phyloP scores from a whole-genome alignment of 1,139 yeast genomes.

The Pichia sp. region DNA sequence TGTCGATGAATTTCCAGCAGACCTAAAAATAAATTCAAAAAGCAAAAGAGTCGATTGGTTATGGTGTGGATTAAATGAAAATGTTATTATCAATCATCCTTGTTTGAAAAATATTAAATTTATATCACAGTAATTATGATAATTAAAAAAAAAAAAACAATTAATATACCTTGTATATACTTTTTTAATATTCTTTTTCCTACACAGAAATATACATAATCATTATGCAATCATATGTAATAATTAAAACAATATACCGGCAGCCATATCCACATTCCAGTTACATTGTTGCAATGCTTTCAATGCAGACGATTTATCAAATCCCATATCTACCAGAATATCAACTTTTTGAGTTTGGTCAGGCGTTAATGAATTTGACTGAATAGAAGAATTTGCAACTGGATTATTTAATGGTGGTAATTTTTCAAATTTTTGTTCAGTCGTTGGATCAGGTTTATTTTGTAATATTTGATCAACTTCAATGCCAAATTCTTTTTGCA shows the following conservation, averaged over 20 bases:
- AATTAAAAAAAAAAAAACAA: neutral
- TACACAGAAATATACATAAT: too few species aligned
- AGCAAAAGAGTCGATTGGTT: slow-evolving; percentile 57
- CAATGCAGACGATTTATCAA: slow-evolving; percentile 55
- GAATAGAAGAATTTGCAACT: neutral
- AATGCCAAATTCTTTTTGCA: slow-evolving; percentile 11
- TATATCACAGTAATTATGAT: neutral
- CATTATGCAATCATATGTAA: neutral
- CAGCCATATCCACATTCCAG: slow-evolving; percentile 84
- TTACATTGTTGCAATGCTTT: slow-evolving; percentile 58
- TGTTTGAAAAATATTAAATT: slow-evolving; percentile 20
- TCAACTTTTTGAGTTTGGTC: slow-evolving; percentile 30
- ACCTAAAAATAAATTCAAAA: slow-evolving; percentile 43
- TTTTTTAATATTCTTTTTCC: neutral
- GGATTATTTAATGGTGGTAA: neutral
- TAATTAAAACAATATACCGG: slow-evolving; percentile 36
- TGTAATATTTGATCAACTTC: slow-evolving; percentile 1
- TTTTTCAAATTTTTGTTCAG: neutral
- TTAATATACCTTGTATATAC: neutral
- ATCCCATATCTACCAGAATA: slow-evolving; percentile 64
- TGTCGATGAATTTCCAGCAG: slow-evolving; percentile 73
- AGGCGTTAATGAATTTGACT: slow-evolving; percentile 12
- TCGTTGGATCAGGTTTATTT: slow-evolving; percentile 4
- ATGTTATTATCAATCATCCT: slow-evolving; percentile 36
- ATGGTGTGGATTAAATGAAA: slow-evolving; percentile 65